phyloP scores from a whole-genome alignment of 768 basidiomycete genomes.

The Mrakia hoshinonis region DNA sequence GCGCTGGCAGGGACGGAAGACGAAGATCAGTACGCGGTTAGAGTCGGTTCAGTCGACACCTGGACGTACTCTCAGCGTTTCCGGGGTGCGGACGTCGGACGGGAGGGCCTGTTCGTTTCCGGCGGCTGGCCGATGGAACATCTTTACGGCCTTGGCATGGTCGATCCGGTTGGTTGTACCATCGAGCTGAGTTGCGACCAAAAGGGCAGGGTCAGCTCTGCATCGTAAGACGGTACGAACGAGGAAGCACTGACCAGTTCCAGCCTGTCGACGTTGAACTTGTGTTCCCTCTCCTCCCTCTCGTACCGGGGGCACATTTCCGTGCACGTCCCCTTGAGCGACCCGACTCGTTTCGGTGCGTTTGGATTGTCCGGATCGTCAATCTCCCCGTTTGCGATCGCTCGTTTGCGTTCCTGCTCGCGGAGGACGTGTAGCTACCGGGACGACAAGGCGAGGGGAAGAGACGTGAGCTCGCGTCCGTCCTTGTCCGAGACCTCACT shows the following conservation, averaged over 20 bases:
- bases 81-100: constrained; percentile 81
- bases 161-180: constrained; percentile 71
- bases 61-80: constrained; percentile 58
- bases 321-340: constrained; percentile 82
- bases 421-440: constrained; percentile 42
- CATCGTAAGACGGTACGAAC: background rate
- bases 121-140: constrained; percentile 80
- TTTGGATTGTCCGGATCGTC: constrained; percentile 73
- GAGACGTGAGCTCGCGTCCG: background rate
- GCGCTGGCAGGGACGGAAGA: constrained; percentile 44
- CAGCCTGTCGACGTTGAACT: constrained; percentile 76
- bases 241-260: constrained; percentile 57
- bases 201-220: background rate
- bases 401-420: constrained; percentile 37
- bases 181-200: constrained; percentile 48
- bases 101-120: constrained; percentile 78
- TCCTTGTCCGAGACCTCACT: background rate
- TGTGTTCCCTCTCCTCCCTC: constrained; percentile 76
- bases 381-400: constrained; percentile 77
- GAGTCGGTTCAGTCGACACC: background rate
- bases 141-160: constrained; percentile 80
- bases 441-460: background rate
- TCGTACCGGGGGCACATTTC: constrained; percentile 96
- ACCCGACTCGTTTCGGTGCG: constrained; percentile 78
- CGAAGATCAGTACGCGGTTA: background rate